Evolutionary conservation across 345 rosid genomes (phyloP), one percentile per base, ranked within the genome.

Genomic region (Geranium rotundifolium): DNA sequence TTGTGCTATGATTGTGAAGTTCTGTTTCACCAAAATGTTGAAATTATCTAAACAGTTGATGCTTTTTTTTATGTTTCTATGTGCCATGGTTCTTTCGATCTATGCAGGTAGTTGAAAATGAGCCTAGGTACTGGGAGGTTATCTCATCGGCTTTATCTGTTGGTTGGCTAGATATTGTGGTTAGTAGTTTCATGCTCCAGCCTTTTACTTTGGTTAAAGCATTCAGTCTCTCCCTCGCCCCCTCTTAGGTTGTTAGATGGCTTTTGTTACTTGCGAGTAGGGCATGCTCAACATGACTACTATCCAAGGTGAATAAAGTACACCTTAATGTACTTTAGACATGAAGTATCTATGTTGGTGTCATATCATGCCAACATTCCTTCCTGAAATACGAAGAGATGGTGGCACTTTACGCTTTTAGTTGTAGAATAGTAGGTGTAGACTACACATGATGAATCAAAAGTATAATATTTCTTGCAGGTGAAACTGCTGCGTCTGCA

Each of bases 81-180:
- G 59, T 39, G 50, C 59, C 63, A 2, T 31, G 37, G 50, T 15
- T 63, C 62, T 54, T 39, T 17, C 10, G 52, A 57, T 58, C 50
- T 54, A n/a, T 66, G 72, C 77, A 92, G 98, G 88, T 75, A 27
- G 66, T 85, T 60, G 97, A 89, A 79, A 88, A 89, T 69, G 76
- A 85, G 75, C 79, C 87, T 55, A 82, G 71, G 73, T 92, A 85
- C 67, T 92, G 98, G 98, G 91, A 83, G 71, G 85, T 85, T 63
- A 79, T 87, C 74, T 69, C 86, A 57, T 87, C 95, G 46, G 93
- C 88, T 31, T 67, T 89, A 34, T 86, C 93, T 49, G 83, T 93
- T 76, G 99, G 99, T 66, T 93, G 97, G 97, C 79, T 88, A 56
- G 91, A 90, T 71, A 90, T 85, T 56, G 96, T 82, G 82, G 96